These are phyloP conservation scores for Russula olivacea DNA, from an alignment of 768 basidiomycete species.

Conservation along the genomic window DNA sequence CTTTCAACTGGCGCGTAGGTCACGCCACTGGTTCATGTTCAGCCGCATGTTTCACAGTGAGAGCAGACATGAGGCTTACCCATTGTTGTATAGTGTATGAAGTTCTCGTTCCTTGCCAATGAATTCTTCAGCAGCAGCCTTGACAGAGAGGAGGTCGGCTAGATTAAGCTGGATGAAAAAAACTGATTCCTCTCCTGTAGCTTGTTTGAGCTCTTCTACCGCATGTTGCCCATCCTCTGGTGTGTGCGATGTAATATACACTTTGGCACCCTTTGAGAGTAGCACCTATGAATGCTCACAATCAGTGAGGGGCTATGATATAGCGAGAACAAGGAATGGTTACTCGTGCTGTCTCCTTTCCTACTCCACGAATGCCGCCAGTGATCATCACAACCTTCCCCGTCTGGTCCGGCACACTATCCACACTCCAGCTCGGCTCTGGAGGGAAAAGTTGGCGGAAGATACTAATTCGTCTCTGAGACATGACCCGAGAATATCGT, in stretches of 20 bases:
- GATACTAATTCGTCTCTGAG: background rate
- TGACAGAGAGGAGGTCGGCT: background rate
- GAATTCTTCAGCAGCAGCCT: constrained; percentile 7
- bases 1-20: background rate
- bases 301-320: background rate
- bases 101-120: constrained; percentile 8
- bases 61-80: background rate
- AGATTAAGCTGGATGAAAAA: background rate
- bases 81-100: constrained; percentile 1
- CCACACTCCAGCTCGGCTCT: constrained; percentile 14
- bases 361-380: constrained; percentile 17
- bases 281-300: constrained; percentile 6
- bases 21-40: constrained; percentile 4
- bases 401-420: constrained; percentile 16
- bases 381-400: constrained; percentile 18
- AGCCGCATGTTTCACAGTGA: background rate
- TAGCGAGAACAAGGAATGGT: background rate
- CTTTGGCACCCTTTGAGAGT: constrained; percentile 19
- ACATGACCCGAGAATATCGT: background rate
- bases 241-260: constrained; percentile 18
- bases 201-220: constrained; percentile 11
- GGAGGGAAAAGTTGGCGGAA: constrained; percentile 12
- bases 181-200: constrained; percentile 13
- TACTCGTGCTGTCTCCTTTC: constrained; percentile 22
- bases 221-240: background rate